phyloP scores from a whole-genome alignment of 2,329 filamentous ascomycete genomes.

The Elsinoe necatrix region DNA sequence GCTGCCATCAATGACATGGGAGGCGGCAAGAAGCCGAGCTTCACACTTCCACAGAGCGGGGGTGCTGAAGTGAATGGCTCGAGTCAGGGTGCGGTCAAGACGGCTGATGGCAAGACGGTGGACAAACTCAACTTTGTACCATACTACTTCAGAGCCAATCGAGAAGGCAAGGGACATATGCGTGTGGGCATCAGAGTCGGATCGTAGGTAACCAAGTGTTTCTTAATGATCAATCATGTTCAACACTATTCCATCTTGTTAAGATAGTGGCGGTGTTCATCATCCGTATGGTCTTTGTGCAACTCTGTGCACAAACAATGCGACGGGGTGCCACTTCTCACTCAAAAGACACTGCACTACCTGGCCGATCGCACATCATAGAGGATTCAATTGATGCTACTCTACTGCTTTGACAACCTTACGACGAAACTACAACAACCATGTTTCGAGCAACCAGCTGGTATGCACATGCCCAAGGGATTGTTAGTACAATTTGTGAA shows the following conservation, averaged over 20 bases:
- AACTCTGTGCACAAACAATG: no score
- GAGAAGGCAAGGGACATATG: slow-evolving; percentile 48
- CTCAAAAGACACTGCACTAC: no score
- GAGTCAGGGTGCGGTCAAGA: neutral
- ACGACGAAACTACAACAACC: no score
- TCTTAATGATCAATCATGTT: neutral
- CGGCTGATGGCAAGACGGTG: slow-evolving; percentile 13
- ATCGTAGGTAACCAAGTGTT: neutral
- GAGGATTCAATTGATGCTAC: no score
- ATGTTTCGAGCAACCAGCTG: no score
- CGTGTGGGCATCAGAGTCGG: slow-evolving; percentile 32
- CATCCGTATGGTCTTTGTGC: no score
- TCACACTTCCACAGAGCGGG: neutral
- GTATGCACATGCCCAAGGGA: no score
- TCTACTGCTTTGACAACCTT: no score
- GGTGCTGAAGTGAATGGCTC: neutral
- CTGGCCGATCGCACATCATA: no score
- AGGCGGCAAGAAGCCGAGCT: slow-evolving; percentile 6
- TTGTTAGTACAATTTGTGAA: neutral
- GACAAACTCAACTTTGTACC: slow-evolving; percentile 44
- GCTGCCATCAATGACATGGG: neutral
- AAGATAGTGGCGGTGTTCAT: no score
- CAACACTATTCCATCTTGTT: neutral
- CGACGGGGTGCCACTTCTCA: no score
- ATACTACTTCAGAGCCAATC: slow-evolving; percentile 48